Evolutionary conservation across 2,329 filamentous ascomycete species (phyloP), one percentile per base, ranked within the genome.

Genomic region (Seiridium unicorne): DNA sequence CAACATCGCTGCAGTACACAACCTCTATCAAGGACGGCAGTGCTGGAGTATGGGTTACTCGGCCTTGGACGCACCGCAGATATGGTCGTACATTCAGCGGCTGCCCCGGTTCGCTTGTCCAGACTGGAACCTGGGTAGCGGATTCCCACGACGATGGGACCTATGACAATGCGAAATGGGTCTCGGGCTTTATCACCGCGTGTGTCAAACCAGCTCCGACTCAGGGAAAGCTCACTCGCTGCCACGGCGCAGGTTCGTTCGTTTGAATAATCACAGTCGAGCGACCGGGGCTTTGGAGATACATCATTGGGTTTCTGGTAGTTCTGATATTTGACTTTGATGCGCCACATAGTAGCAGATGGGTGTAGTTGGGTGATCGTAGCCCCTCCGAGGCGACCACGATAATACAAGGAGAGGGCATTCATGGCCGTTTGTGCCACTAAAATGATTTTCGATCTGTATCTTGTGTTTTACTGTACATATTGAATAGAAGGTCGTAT

Each of bases 111-210:
- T 55, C 51, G 18, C 13, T 55, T 11, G 34, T 38, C 4, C 36
- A 55, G 51, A 55, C 51, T 31, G 51, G 51, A 18, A 55, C 51
- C 7, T 55, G 51, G 51, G 31, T 34, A 35, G 51, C 51, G 26
- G 51, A 55, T 31, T 55, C 51, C 36, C 38, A 55, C 38, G 51
- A 55, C 10, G 26, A 55, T 31, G 51, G 51, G 5, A 40, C 36
- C 18, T 55, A 55, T 13, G 51, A 55, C 31, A 44, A 55, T 34
- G 51, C 51, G n/a, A 55, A 55, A 31, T 55, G 51, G 51, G 40
- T 55, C 11, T 40, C 35, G 10, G 51, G 51, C n/a, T 55, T 55
- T 18, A 55, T 55, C 40, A 55, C 51, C 7, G 38, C 51, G 9
- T 55, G 51, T 8, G 31, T 55, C 31, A 55, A 55, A 35, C 35